These are phyloP conservation scores for Aureobasidium mangrovei DNA, from an alignment of 2,329 filamentous ascomycete genomes.

Conservation along the genomic window DNA sequence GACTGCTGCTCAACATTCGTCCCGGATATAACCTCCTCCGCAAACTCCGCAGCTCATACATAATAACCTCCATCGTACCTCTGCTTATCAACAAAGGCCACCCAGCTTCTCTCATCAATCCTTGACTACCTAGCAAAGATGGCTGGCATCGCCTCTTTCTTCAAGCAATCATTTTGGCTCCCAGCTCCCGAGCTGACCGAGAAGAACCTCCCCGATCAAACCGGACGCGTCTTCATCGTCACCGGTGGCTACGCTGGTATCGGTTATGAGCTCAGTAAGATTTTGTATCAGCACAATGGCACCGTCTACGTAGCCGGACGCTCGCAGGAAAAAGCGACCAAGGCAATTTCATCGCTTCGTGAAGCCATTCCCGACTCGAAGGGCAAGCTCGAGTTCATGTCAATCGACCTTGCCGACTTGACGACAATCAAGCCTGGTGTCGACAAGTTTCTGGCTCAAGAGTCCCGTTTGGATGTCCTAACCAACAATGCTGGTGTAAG, in stretches of 20 bases:
- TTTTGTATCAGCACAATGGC: constrained; percentile 47
- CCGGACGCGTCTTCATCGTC: constrained; percentile 43
- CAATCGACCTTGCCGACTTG: constrained; percentile 37
- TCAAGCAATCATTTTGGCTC: constrained; percentile 23
- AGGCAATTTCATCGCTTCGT: constrained; percentile 40
- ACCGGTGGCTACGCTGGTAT: constrained; percentile 40
- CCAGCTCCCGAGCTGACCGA: constrained; percentile 35
- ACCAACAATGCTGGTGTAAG: constrained; percentile 34
- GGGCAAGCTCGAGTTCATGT: constrained; percentile 37
- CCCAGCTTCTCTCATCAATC: not conserved
- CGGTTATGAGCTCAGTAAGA: constrained; percentile 44
- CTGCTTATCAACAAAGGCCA: no score
- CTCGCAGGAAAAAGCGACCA: constrained; percentile 35
- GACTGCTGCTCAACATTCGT: no score
- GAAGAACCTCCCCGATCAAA: constrained; percentile 33
- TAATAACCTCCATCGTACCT: no score
- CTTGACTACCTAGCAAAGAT: not conserved
- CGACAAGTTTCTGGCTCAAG: constrained; percentile 27
- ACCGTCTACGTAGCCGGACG: constrained; percentile 50
- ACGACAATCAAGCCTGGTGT: constrained; percentile 27
- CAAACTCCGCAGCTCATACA: no score
- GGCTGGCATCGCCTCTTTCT: constrained; percentile 12
- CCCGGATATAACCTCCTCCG: no score
- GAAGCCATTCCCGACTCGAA: constrained; percentile 28
- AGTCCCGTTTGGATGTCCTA: constrained; percentile 33